These are phyloP conservation scores for Cadophora malorum DNA, from an alignment of 2,329 filamentous ascomycete species.

Conservation along the genomic window DNA sequence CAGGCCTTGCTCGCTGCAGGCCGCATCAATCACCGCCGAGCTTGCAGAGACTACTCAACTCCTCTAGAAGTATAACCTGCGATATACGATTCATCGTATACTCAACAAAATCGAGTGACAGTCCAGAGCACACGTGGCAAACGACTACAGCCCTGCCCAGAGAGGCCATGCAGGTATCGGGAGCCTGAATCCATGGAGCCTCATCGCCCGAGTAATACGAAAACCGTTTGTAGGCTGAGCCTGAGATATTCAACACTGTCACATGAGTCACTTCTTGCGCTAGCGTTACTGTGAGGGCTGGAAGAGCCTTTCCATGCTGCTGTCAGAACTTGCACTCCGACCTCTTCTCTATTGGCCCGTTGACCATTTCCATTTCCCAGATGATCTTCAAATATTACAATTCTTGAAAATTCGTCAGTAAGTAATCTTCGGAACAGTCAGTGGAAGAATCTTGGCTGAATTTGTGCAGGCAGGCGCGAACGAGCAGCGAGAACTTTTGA, in stretches of 20 bases:
- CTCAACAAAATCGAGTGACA: neutral
- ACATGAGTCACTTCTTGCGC: neutral
- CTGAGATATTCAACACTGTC: neutral
- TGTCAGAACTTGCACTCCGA: neutral
- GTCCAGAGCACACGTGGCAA: neutral
- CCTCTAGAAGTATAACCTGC: neutral
- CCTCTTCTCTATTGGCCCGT: neutral
- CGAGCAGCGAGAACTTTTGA: neutral
- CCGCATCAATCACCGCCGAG: neutral
- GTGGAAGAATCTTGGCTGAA: neutral
- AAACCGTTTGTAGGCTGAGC: neutral
- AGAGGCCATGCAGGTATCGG: neutral
- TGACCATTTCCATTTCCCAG: neutral
- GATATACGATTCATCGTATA: neutral
- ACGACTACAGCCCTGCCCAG: neutral
- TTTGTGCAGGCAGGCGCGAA: neutral
- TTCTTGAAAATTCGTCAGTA: neutral
- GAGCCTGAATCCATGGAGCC: constrained; percentile 6
- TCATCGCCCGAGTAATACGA: constrained; percentile 14
- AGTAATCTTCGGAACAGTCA: neutral
- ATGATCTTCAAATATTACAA: neutral
- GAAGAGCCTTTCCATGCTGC: neutral
- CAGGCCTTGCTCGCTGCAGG: neutral
- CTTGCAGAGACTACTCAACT: neutral
- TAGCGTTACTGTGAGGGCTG: neutral